Evolutionary conservation across 1,139 yeast genomes (phyloP), one percentile per base, ranked within the genome.

Genomic region (Suhomyces panamericanus): DNA sequence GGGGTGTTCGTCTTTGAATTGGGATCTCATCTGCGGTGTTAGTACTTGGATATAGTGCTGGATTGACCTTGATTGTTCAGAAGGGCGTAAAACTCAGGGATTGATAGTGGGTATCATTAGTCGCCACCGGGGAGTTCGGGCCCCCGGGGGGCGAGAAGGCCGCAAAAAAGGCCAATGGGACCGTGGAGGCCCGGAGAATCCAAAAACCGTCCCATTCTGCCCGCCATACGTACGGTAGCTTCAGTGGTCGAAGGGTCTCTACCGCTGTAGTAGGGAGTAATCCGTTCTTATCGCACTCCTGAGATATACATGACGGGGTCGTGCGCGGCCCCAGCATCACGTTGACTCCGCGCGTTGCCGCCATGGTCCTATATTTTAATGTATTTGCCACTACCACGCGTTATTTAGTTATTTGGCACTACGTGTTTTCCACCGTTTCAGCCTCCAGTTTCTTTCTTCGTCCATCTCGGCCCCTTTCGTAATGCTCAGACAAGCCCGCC

Each of bases 1-100:
- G 48, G 95, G 85, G 67, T 87, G 89, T 65, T 88, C 96, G 81
- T 88, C 96, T 73, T 88, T 88, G 67, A 88, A 88, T 74, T 87
- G 91, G 50, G 95, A 88, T 73, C 93, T 85, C 96, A 88, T 85
- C 44, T 54, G 39, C 22, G 16, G 20, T 20, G 56, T 50, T 48
- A 52, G 53, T 52, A 45, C 2, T 6, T 4, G 9, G 9, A 4
- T 6, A 7, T 5, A 20, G 24, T 20, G 24, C 8, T 20, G 24
- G 24, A 20, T 2, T 5, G 24, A 6, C 9, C 24, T 4, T 7
- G 4, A 2, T 7, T 2, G 24, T 5, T 8, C 24, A 4, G 24
- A 6, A 5, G 9, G 24, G 4, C 24, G 8, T 20, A 5, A 7
- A 6, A 20, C 24, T 5, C 8, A 8, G 24, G 24, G 24, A 2